Percentiles rank a stretch among this genome's conserved stretches.
Conservation (phyloP, 805 yeast species). For the Debaryomyces prosopidis region DNA sequence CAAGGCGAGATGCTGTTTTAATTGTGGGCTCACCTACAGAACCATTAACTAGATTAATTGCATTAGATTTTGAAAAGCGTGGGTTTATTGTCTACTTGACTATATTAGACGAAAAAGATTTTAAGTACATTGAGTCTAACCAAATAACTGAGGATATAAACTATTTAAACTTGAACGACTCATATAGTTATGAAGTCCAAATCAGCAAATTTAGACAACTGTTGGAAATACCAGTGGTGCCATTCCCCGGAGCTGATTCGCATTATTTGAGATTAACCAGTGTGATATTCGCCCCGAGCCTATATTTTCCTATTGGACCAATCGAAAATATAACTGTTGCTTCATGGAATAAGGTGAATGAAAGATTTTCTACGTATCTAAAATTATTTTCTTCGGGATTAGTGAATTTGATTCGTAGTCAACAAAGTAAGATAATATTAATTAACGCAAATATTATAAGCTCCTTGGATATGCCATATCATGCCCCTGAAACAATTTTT, state of each 20-base stretch:
- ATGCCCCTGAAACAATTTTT: slow-evolving; percentile 61
- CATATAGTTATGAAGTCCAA: slow-evolving; percentile 46
- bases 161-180: slow-evolving; percentile 56
- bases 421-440: slow-evolving; percentile 50
- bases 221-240: slow-evolving; percentile 54
- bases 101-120: slow-evolving; percentile 61
- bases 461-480: slow-evolving; percentile 57
- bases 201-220: slow-evolving; percentile 49
- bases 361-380: slow-evolving; percentile 49
- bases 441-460: slow-evolving; percentile 59
- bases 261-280: slow-evolving; percentile 62
- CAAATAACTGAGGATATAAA: slow-evolving; percentile 71
- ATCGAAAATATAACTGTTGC: slow-evolving; percentile 53
- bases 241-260: slow-evolving; percentile 58
- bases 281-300: slow-evolving; percentile 68
- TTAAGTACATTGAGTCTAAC: slow-evolving; percentile 47
- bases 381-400: slow-evolving; percentile 57
- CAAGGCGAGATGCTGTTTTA: slow-evolving; percentile 72
- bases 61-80: slow-evolving; percentile 71
- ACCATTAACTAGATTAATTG: slow-evolving; percentile 66
- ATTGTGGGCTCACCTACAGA: slow-evolving; percentile 77
- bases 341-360: slow-evolving; percentile 53
- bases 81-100: slow-evolving; percentile 84
- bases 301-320: slow-evolving; percentile 68
- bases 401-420: slow-evolving; percentile 51